These are phyloP conservation scores for Inonotus hispidus DNA, from an alignment of 1,284 basidiomycete species.

Conservation along the genomic window DNA sequence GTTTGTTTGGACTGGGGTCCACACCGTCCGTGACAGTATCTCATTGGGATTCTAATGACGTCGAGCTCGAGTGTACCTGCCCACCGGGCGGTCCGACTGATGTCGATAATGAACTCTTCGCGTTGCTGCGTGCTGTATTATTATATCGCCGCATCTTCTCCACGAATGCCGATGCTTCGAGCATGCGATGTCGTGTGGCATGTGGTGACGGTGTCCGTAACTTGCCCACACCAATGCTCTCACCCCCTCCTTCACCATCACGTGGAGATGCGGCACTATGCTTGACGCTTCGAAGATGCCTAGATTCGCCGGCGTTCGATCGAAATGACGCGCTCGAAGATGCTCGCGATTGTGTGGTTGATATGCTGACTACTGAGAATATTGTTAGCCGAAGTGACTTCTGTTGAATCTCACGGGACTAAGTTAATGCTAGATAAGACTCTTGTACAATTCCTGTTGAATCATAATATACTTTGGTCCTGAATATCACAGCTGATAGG, in stretches of 20 bases:
- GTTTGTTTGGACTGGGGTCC: constrained; percentile 34
- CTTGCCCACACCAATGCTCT: constrained; percentile 44
- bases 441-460: too few relatives aligned
- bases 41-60: neutral
- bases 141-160: constrained; percentile 56
- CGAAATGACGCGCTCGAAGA: constrained; percentile 44
- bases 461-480: too few relatives aligned
- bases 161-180: constrained; percentile 22
- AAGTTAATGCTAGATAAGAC: too few relatives aligned
- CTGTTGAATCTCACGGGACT: too few relatives aligned
- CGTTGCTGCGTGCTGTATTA: constrained; percentile 49
- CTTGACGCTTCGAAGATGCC: constrained; percentile 40
- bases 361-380: constrained; percentile 25
- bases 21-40: neutral
- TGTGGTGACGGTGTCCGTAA: constrained; percentile 21
- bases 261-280: constrained; percentile 36
- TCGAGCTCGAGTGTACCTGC: constrained; percentile 23
- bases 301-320: constrained; percentile 61
- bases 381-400: constrained; percentile 2
- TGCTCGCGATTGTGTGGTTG: constrained; percentile 62
- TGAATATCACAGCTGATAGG: too few relatives aligned
- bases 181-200: neutral
- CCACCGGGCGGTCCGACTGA: constrained; percentile 24
- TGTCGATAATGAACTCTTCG: constrained; percentile 25
- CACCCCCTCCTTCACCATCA: constrained; percentile 54